Conservation (phyloP, 768 basidiomycete species). For the Podaxis sp. region DNA sequence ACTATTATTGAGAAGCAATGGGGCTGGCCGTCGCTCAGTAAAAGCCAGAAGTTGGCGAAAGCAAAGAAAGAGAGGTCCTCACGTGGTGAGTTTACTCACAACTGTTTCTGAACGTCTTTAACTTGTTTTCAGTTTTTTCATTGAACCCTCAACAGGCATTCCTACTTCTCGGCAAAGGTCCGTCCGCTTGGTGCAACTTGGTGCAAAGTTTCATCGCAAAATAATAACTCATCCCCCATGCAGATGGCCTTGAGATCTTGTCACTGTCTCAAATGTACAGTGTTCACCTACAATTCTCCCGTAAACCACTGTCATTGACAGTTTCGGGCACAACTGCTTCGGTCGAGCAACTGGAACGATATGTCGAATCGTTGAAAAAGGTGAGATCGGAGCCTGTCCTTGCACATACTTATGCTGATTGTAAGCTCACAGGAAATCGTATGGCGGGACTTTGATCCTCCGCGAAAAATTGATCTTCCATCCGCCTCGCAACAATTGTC, state of each 20-base stretch:
- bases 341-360: conserved; percentile 45
- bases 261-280: conserved; percentile 58
- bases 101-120: conserved; percentile 10
- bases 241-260: conserved; percentile 67
- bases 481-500: conserved; percentile 62
- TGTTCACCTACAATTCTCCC: conserved; percentile 59
- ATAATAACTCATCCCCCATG: neutral
- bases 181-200: conserved; percentile 12
- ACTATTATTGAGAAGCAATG: conserved; percentile 65
- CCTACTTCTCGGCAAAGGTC: conserved; percentile 72
- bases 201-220: conserved; percentile 10
- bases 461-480: conserved; percentile 41
- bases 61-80: conserved; percentile 49
- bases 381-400: conserved; percentile 32
- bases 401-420: conserved; percentile 1
- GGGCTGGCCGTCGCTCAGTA: conserved; percentile 64
- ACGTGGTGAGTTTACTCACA: conserved; percentile 39
- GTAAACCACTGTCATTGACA: conserved; percentile 55
- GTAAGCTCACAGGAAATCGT: conserved; percentile 35
- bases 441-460: conserved; percentile 41
- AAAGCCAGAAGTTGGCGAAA: conserved; percentile 47
- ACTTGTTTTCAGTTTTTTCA: conserved; percentile 44
- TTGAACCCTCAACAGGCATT: conserved; percentile 64
- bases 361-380: conserved; percentile 48
- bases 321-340: conserved; percentile 58